A percentile compares a stretch with the other conserved stretches of the same genome.
Evolutionary conservation across 1,284 basidiomycete genomes (phyloP).

Genomic region (Sanghuangporus weigelae): DNA sequence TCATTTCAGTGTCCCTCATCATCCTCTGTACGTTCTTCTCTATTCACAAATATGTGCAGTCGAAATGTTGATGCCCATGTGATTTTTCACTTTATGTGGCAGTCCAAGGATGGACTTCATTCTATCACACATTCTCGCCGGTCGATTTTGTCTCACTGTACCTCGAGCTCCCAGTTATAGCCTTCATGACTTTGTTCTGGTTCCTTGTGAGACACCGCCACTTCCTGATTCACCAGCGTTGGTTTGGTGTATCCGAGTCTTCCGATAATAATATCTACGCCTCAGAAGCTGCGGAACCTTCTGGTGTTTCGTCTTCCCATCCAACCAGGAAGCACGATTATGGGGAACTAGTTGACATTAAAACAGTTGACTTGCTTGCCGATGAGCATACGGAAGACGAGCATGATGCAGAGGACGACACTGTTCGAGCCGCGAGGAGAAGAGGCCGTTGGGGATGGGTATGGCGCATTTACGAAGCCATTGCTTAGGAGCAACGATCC

Average conservation of each 20-base stretch:
- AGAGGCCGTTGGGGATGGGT: slow-evolving; percentile 12
- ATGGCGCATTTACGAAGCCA: slow-evolving; percentile 18
- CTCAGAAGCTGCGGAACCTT: not conserved
- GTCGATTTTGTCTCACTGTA: slow-evolving; percentile 73
- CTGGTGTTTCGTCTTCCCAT: not conserved
- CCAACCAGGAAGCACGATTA: not conserved
- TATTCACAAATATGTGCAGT: no score
- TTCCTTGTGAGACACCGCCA: slow-evolving; percentile 28
- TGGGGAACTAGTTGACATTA: slow-evolving; percentile 4
- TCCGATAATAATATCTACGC: not conserved
- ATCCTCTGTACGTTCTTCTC: slow-evolving; percentile 48
- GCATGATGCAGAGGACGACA: slow-evolving; percentile 15
- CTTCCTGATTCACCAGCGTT: not conserved
- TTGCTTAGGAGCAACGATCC: slow-evolving; percentile 1
- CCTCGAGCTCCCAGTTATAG: slow-evolving; percentile 61
- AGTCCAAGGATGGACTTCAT: slow-evolving; percentile 81
- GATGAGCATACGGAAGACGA: slow-evolving; percentile 18
- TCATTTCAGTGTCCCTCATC: slow-evolving; percentile 46
- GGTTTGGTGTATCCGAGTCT: not conserved
- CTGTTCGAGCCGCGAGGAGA: not conserved
- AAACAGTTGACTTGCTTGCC: slow-evolving; percentile 15
- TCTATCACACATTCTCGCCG: slow-evolving; percentile 55
- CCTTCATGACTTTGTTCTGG: slow-evolving; percentile 59
- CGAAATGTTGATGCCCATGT: not conserved
- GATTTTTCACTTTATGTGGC: not conserved